Evolutionary conservation across 495 filamentous ascomycete genomes (phyloP), one percentile per base, ranked within the genome.

Genomic region (Parmelia sp.): DNA sequence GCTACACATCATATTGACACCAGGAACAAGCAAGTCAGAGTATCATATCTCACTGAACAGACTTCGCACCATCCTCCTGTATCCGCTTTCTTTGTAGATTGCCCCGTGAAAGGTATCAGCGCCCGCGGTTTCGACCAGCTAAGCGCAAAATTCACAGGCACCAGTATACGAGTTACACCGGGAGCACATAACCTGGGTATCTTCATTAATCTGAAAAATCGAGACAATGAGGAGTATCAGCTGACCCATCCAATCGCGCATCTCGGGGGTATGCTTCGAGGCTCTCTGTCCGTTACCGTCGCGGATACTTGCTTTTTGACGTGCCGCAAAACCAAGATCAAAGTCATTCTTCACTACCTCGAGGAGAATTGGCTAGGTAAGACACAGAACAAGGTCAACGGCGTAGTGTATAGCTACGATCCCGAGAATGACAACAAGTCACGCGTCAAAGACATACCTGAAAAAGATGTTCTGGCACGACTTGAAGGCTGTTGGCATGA

Each of bases 21-120:
- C 77, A 76, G 64, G 72, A 81, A 56, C 69, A 86, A 82, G 63
- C 79, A 80, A 27, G 83, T 93, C 69, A 86, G 86, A 64, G 83
- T 98, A 58, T 96, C 91, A 37, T 98, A 92, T 70, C 78, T 98
- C 67, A 98, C 94, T 9, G 94, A 98, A 74, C 94, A 98, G 75
- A 96, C 94, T n/a, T 97, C 93, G 10, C 94, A 98, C 65, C 94
- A 98, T 79, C 94, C 94, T 19, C 94, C 94, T 17, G 93, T 98
- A 67, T 97, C 93, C 55, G 94, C 94, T 3, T 98, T 96, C 77
- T 95, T 88, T 74, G 85, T 97, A 65, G 89, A 92, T 74, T 97
- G 94, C 70, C 90, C 91, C 0, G 90, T 94, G 60, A 94, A 91
- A 71, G 94, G 92, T 9, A 83, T 98, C 58, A 86, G 85, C 35